phyloP scores from a whole-genome alignment of 306 rosid species.

The Delonix regia region DNA sequence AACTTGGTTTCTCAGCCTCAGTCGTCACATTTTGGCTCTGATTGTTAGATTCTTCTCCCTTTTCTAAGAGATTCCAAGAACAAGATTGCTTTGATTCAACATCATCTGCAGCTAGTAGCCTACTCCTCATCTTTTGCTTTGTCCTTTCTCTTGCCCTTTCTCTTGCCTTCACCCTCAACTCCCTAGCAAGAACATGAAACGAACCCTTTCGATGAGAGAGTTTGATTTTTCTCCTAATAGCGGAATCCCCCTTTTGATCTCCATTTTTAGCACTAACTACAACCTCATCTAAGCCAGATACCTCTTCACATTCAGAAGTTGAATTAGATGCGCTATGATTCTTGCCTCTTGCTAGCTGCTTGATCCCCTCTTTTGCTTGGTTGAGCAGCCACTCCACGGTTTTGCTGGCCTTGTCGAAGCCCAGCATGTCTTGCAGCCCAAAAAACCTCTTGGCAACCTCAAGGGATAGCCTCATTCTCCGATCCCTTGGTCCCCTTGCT shows the following conservation, averaged over 20 bases:
- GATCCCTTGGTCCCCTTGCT: constrained; percentile 80
- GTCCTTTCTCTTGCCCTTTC: constrained; percentile 73
- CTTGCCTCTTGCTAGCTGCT: constrained; percentile 44
- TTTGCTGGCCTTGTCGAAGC: constrained; percentile 88
- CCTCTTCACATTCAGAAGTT: constrained; percentile 40
- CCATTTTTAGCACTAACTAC: not conserved
- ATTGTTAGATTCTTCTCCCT: constrained; percentile 58
- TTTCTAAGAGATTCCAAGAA: constrained; percentile 64
- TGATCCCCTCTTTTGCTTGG: constrained; percentile 64
- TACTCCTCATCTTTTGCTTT: constrained; percentile 40
- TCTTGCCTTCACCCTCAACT: constrained; percentile 68
- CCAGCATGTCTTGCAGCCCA: constrained; percentile 91
- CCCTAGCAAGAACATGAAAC: not conserved
- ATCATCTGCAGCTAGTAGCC: not conserved
- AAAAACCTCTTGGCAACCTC: constrained; percentile 82
- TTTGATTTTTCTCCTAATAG: constrained; percentile 38
- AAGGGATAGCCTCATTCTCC: constrained; percentile 80
- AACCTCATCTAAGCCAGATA: not conserved
- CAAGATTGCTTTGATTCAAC: constrained; percentile 32
- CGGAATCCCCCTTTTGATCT: constrained; percentile 14
- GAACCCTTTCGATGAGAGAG: not conserved
- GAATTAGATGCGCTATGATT: constrained; percentile 26
- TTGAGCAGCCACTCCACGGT: constrained; percentile 86
- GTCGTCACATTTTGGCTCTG: constrained; percentile 41
- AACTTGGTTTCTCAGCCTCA: constrained; percentile 45